Percentiles rank a stretch among this genome's conserved stretches.
These are phyloP conservation scores for Komagataella ulmi DNA, from an alignment of 805 yeast species.

Conservation along the genomic window DNA sequence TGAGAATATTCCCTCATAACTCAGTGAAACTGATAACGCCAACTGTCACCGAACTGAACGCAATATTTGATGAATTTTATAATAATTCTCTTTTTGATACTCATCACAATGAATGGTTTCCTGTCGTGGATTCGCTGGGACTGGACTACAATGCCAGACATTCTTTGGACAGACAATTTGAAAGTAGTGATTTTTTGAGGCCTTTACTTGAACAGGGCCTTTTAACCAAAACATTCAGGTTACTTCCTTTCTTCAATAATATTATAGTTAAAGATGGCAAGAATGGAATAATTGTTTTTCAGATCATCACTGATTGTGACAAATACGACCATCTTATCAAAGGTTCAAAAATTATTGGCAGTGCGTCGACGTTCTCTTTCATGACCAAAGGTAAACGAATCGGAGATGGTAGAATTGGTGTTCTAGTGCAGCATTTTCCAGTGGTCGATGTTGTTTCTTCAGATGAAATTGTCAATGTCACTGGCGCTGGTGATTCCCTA, in stretches of 20 bases:
- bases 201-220: slow-evolving; percentile 26
- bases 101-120: slow-evolving; percentile 61
- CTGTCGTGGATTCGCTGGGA: slow-evolving; percentile 48
- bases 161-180: slow-evolving; percentile 19
- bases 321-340: neutral
- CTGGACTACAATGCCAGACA: slow-evolving; percentile 32
- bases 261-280: slow-evolving; percentile 56
- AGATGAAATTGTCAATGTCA: slow-evolving; percentile 43
- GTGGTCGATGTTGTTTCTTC: slow-evolving; percentile 21
- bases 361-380: slow-evolving; percentile 7
- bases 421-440: slow-evolving; percentile 51
- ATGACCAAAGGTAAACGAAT: slow-evolving; percentile 12
- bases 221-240: slow-evolving; percentile 53
- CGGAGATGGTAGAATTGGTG: slow-evolving; percentile 24
- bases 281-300: slow-evolving; percentile 41
- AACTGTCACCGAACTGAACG: slow-evolving; percentile 45
- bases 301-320: slow-evolving; percentile 18
- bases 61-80: slow-evolving; percentile 37
- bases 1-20: slow-evolving; percentile 35
- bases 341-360: slow-evolving; percentile 1
- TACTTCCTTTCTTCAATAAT: slow-evolving; percentile 64
- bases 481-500: slow-evolving; percentile 84
- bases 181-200: slow-evolving; percentile 8
- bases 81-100: slow-evolving; percentile 22
- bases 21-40: slow-evolving; percentile 46